phyloP scores from a whole-genome alignment of 345 rosid species.

The Stellera chamaejasme region DNA sequence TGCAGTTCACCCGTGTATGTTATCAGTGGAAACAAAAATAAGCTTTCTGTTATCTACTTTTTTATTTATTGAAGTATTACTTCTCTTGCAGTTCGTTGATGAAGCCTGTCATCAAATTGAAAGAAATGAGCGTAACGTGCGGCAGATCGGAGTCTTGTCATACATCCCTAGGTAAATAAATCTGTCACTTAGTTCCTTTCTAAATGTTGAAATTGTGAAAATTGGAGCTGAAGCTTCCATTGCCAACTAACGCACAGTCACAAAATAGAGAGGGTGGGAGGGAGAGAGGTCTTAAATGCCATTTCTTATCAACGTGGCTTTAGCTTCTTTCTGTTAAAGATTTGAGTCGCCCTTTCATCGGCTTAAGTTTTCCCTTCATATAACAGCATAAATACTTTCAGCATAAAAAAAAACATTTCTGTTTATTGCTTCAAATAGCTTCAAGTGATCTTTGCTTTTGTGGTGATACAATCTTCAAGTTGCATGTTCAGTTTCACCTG shows the following conservation, averaged over 20 bases:
- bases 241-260: too few species aligned
- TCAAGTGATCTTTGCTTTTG: background rate
- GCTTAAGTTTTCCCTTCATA: too few species aligned
- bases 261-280: too few species aligned
- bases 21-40: slow-evolving; percentile 1
- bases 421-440: background rate
- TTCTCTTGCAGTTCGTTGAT: slow-evolving; percentile 73
- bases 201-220: background rate
- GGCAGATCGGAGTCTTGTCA: slow-evolving; percentile 85
- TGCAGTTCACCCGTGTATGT: slow-evolving; percentile 88
- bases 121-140: slow-evolving; percentile 81
- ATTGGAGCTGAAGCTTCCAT: background rate
- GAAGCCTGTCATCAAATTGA: slow-evolving; percentile 98
- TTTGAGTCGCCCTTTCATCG: too few species aligned
- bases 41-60: background rate
- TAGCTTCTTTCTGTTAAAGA: too few species aligned
- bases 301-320: too few species aligned
- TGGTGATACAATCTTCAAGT: too few species aligned
- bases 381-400: too few species aligned
- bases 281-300: too few species aligned
- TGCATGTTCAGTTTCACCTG: too few species aligned
- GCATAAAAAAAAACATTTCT: too few species aligned
- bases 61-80: slow-evolving; percentile 14
- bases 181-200: background rate
- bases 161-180: slow-evolving; percentile 78